These are phyloP conservation scores for Zelopaecilomyces penicillatus DNA, from an alignment of 2,329 filamentous ascomycete genomes.

Conservation along the genomic window DNA sequence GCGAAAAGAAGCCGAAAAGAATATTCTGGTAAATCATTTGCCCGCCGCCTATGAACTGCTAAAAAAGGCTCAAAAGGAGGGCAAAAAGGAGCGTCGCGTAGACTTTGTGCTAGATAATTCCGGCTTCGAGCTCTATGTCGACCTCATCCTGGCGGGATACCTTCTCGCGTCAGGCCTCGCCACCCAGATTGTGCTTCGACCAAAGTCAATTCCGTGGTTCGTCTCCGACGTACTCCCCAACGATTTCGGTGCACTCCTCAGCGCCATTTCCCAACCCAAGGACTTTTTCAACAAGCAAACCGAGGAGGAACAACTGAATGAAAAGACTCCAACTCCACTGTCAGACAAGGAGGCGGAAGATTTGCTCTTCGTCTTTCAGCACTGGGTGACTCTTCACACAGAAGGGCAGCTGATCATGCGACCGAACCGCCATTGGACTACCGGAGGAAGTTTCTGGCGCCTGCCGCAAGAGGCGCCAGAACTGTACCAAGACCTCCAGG, in stretches of 20 bases:
- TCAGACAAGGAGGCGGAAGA: conserved; percentile 58
- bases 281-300: conserved; percentile 69
- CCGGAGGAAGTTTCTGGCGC: conserved; percentile 80
- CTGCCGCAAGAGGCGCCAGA: conserved; percentile 60
- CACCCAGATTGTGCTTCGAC: conserved; percentile 79
- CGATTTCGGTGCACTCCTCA: conserved; percentile 78
- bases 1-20: conserved; percentile 78
- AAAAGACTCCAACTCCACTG: conserved; percentile 52
- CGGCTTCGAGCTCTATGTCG: conserved; percentile 94
- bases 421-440: conserved; percentile 87
- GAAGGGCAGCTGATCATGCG: conserved; percentile 79
- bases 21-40: conserved; percentile 86
- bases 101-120: conserved; percentile 97
- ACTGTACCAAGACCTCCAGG: conserved; percentile 68
- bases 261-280: conserved; percentile 68
- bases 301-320: conserved; percentile 53
- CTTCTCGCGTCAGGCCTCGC: conserved; percentile 77
- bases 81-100: conserved; percentile 63
- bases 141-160: conserved; percentile 86
- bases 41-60: conserved; percentile 61
- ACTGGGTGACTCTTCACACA: conserved; percentile 72
- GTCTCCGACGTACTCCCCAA: conserved; percentile 86
- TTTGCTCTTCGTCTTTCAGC: conserved; percentile 67
- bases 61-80: conserved; percentile 53
- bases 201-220: conserved; percentile 96